Conservation (phyloP, 441 rosid species). For the Euphorbia celastroides region DNA sequence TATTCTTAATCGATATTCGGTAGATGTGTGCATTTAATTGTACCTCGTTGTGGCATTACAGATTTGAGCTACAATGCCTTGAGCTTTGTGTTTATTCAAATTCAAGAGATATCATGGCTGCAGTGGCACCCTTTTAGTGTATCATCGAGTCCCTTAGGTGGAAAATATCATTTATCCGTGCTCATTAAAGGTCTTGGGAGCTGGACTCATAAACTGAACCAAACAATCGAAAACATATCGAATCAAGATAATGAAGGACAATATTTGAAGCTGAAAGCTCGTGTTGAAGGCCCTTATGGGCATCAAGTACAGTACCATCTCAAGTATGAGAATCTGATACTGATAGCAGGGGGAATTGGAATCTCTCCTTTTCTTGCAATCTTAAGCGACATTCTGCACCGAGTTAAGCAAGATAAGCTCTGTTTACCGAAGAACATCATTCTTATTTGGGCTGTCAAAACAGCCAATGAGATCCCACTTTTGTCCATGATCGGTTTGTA, state of each 20-base stretch:
- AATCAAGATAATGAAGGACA: conserved; percentile 32
- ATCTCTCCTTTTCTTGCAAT: conserved; percentile 84
- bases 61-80: conserved; percentile 75
- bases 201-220: conserved; percentile 43
- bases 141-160: conserved; percentile 43
- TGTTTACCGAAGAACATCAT: conserved; percentile 58
- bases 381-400: conserved; percentile 64
- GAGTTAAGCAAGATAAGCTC: conserved; percentile 44
- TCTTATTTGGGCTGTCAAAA: conserved; percentile 75
- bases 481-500: conserved; percentile 51
- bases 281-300: conserved; percentile 70
- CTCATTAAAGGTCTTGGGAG: conserved; percentile 44
- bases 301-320: conserved; percentile 74
- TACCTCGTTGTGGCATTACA: conserved; percentile 16
- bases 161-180: conserved; percentile 35
- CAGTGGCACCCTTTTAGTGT: conserved; percentile 72
- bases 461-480: conserved; percentile 69
- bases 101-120: conserved; percentile 53
- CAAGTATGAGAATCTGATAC: conserved; percentile 66
- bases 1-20: neutral
- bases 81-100: conserved; percentile 74
- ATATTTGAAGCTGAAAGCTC: conserved; percentile 39
- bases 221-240: conserved; percentile 20
- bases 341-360: conserved; percentile 90
- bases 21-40: neutral